Conservation (phyloP, 345 rosid genomes). For the Gossypium raimondii region DNA sequence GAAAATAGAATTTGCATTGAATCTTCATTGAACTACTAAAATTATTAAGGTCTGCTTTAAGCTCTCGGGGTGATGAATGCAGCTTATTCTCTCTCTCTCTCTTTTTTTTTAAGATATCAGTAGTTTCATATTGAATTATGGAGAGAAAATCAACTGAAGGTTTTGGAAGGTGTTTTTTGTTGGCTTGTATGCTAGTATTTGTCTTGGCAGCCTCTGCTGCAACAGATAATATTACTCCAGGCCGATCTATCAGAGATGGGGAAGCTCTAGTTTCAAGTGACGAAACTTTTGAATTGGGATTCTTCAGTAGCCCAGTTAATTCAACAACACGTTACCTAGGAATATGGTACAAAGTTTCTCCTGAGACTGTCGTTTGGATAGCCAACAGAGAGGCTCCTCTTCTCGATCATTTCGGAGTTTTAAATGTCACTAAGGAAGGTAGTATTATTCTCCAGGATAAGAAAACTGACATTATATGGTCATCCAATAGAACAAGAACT, state of each 20-base stretch:
- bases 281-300: slow-evolving; percentile 11
- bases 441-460: slow-evolving; percentile 14
- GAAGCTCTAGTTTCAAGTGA: slow-evolving; percentile 30
- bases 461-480: slow-evolving; percentile 23
- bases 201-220: neutral
- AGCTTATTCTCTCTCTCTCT: neutral
- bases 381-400: slow-evolving; percentile 39
- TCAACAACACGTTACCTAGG: slow-evolving; percentile 8
- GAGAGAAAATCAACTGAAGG: slow-evolving; percentile 1
- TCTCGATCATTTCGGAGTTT: slow-evolving; percentile 17
- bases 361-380: slow-evolving; percentile 36
- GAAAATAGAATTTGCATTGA: neutral
- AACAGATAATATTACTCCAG: neutral
- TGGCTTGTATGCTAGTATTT: neutral
- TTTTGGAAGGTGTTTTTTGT: neutral
- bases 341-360: slow-evolving; percentile 10
- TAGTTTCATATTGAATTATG: neutral
- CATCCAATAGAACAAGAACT: slow-evolving; percentile 12
- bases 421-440: slow-evolving; percentile 27
- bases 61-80: neutral
- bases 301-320: slow-evolving; percentile 3
- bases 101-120: neutral
- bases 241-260: neutral
- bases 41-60: neutral
- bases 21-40: neutral